These are phyloP conservation scores for Aspergillus sp. DNA, from an alignment of 2,329 filamentous ascomycete genomes.

Conservation along the genomic window DNA sequence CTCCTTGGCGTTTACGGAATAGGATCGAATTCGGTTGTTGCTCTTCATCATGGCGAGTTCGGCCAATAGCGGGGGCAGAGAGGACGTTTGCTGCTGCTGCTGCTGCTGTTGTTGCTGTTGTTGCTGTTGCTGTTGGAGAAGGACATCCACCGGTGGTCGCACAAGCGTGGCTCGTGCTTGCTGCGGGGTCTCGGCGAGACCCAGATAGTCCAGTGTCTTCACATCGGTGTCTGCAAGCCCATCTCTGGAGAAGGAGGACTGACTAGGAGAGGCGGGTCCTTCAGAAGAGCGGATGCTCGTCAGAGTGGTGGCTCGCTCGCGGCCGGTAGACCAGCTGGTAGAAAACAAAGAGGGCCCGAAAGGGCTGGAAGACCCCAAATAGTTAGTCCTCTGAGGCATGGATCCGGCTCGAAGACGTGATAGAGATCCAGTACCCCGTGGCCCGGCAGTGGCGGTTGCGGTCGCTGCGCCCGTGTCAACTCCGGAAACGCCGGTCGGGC, in stretches of 20 bases:
- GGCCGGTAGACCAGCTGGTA: slow-evolving; percentile 77
- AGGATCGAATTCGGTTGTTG: slow-evolving; percentile 89
- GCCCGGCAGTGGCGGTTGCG: slow-evolving; percentile 42
- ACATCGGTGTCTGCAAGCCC: slow-evolving; percentile 84
- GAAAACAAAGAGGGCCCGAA: slow-evolving; percentile 89
- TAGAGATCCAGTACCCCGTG: slow-evolving; percentile 69
- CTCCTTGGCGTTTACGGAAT: slow-evolving; percentile 98
- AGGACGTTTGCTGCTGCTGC: slow-evolving; percentile 40
- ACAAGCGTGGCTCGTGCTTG: slow-evolving; percentile 71
- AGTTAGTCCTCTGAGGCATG: slow-evolving; percentile 83
- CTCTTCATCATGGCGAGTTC: slow-evolving; percentile 74
- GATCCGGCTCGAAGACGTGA: slow-evolving; percentile 88
- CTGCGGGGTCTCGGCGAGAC: slow-evolving; percentile 89
- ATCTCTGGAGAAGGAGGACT: slow-evolving; percentile 82
- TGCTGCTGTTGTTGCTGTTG: slow-evolving; percentile 49
- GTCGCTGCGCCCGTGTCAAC: slow-evolving; percentile 42
- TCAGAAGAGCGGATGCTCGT: slow-evolving; percentile 88
- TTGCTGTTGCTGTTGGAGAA: slow-evolving; percentile 53
- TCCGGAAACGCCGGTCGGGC: slow-evolving; percentile 54
- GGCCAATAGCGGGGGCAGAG: slow-evolving; percentile 65
- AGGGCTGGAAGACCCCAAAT: slow-evolving; percentile 60
- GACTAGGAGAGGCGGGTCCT: slow-evolving; percentile 80
- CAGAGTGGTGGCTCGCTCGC: slow-evolving; percentile 83
- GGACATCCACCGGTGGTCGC: slow-evolving; percentile 55
- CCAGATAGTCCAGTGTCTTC: slow-evolving; percentile 91